These are phyloP conservation scores for Emmonsiellopsis sp. DNA, from an alignment of 2,329 filamentous ascomycete species.

Conservation along the genomic window DNA sequence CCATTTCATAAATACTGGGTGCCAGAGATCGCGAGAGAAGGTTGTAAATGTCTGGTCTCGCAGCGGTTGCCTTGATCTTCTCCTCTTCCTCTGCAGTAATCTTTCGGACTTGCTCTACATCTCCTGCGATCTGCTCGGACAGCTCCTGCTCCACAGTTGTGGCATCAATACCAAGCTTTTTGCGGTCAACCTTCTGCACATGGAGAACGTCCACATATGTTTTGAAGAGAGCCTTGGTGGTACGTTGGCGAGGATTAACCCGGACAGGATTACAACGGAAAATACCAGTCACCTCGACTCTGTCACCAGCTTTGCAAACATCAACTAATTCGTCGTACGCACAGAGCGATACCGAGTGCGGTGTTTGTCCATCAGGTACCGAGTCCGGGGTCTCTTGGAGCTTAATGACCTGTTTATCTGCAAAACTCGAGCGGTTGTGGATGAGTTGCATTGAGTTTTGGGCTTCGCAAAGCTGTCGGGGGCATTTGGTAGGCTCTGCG, in stretches of 20 bases:
- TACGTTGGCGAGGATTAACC: conserved; percentile 84
- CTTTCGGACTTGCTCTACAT: conserved; percentile 74
- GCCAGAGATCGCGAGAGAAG: conserved; percentile 82
- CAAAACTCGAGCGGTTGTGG: conserved; percentile 89
- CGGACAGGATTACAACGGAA: conserved; percentile 92
- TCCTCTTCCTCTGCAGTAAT: conserved; percentile 79
- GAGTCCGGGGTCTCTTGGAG: conserved; percentile 94
- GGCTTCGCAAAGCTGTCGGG: conserved; percentile 67
- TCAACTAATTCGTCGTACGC: conserved; percentile 96
- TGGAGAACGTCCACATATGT: conserved; percentile 94
- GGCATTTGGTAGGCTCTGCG: conserved; percentile 83
- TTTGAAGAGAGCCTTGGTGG: conserved; percentile 93
- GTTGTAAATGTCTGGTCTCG: conserved; percentile 82
- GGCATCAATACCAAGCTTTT: conserved; percentile 80
- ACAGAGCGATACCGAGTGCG: conserved; percentile 91
- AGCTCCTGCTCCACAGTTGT: conserved; percentile 81
- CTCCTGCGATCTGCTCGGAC: conserved; percentile 60
- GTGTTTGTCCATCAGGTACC: conserved; percentile 90
- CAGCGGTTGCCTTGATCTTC: conserved; percentile 73
- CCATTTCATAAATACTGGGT: conserved; percentile 94
- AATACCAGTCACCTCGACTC: conserved; percentile 90
- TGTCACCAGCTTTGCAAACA: conserved; percentile 94
- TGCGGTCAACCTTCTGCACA: conserved; percentile 93
- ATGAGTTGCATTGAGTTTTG: conserved; percentile 98
- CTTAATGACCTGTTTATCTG: conserved; percentile 98